These are phyloP conservation scores for Pleurotus tuoliensis DNA, from an alignment of 768 basidiomycete genomes.

Conservation along the genomic window DNA sequence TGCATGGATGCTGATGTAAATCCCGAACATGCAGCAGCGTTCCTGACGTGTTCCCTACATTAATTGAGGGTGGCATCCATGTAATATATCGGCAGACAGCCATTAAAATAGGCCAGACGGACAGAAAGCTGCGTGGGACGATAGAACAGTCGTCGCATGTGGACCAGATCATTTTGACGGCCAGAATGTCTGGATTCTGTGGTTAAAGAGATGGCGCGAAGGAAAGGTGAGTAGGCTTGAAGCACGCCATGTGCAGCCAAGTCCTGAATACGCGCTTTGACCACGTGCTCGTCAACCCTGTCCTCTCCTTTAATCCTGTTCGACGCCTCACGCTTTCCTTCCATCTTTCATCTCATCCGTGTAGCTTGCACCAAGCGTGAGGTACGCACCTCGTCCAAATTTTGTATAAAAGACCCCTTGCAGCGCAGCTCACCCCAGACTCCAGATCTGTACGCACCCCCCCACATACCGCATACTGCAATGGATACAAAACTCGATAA, in stretches of 20 bases:
- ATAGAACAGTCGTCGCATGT: slow-evolving; percentile 6
- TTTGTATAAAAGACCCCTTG: neutral
- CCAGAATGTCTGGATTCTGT: neutral
- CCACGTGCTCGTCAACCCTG: slow-evolving; percentile 6
- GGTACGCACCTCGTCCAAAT: neutral
- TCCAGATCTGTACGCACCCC: neutral
- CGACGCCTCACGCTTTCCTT: slow-evolving; percentile 5
- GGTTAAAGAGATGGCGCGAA: neutral
- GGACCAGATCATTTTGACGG: slow-evolving; percentile 1
- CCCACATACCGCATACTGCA: slow-evolving; percentile 9
- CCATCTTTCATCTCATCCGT: slow-evolving; percentile 4
- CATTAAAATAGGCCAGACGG: neutral
- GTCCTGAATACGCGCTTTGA: neutral
- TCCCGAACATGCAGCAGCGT: slow-evolving; percentile 1
- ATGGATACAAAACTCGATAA: slow-evolving; percentile 62
- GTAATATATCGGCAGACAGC: too few species aligned
- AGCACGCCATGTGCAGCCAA: slow-evolving; percentile 4
- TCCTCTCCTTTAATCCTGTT: slow-evolving; percentile 6
- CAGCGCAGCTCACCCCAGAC: neutral
- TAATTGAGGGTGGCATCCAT: too few species aligned
- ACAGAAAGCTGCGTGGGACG: neutral
- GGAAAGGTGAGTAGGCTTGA: slow-evolving; percentile 1
- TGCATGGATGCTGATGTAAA: neutral
- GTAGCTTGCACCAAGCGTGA: neutral
- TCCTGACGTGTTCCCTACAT: neutral